Base-by-base conservation (phyloP, 352 stramenopile species). In the Pythium folliculosum region DNA sequence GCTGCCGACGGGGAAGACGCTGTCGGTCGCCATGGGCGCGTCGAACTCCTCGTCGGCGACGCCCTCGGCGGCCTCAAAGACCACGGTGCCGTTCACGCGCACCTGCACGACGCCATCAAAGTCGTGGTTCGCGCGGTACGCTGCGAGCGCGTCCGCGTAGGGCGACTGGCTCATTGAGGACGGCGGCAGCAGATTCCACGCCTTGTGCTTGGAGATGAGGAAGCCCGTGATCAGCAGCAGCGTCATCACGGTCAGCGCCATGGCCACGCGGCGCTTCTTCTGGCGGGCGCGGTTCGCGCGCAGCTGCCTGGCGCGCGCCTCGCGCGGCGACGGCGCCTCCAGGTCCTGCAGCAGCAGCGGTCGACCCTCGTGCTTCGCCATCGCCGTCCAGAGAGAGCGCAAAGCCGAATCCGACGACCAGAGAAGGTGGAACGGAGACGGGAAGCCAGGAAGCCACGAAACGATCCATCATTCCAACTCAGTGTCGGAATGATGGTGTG, bases 51-150 rank as follows among this genome's bases (percentile, higher is more conserved):
- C 73, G 52, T 78, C 86, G 21, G 82, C 82, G 1, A 61, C 10
- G 0, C 82, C 82, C 58, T 74, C 77, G 35, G 77, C 80, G 38
- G 75, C 61, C 23, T 80, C 72, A 55, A 82, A 77, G 47, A 80
- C 81, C 55, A 77, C 77, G 30, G 78, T 52, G 25, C 80, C 80
- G 53, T 89, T 84, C 47, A 81, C 65, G 37, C 70, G 82, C 27
- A 89, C 61, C 14, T 76, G 50, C 57, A 80, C 77, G 53, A 91
- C 80, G 10, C 80, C 82, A 25, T 80, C 81, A 66, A 91, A 89
- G 65, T 77, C 73, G 35, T 65, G 53, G 17, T 69, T 47, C 56
- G 38, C 56, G 16, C 73, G 54, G 38, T 80, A 63, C 5, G 21
- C 30, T 12, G 75, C 59, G 7, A 90, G 63, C 1, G 60, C 70